phyloP scores from a whole-genome alignment of 2,329 filamentous ascomycete genomes.

The Colletotrichum godetiae region DNA sequence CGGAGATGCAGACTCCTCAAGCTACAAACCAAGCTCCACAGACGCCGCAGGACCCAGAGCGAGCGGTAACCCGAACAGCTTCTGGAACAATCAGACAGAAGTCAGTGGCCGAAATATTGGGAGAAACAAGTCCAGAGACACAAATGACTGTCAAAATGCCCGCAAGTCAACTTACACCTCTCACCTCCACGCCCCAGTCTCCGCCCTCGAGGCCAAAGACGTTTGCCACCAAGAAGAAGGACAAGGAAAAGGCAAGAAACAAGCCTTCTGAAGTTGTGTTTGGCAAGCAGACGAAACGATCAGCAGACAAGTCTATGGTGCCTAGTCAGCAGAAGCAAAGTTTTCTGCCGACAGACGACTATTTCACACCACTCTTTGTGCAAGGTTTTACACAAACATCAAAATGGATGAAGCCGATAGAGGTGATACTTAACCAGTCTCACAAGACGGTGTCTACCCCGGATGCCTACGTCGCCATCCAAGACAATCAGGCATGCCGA shows the following conservation, averaged over 20 bases:
- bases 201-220: conserved; percentile 46
- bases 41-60: conserved; percentile 45
- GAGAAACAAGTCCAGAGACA: conserved; percentile 54
- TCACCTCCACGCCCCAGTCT: conserved; percentile 58
- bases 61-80: conserved; percentile 76
- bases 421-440: conserved; percentile 82
- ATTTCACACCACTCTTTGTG: conserved; percentile 72
- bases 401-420: conserved; percentile 71
- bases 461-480: conserved; percentile 84
- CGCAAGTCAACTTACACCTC: conserved; percentile 51
- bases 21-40: conserved; percentile 38
- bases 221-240: conserved; percentile 57
- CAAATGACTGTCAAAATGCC: conserved; percentile 42
- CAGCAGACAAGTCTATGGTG: conserved; percentile 59
- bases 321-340: conserved; percentile 53
- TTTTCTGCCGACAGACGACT: conserved; percentile 67
- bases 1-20: conserved; percentile 32
- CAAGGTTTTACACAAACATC: conserved; percentile 66
- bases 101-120: conserved; percentile 78
- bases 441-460: conserved; percentile 91
- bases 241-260: conserved; percentile 69
- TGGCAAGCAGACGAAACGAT: conserved; percentile 70
- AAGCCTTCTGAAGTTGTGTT: conserved; percentile 83
- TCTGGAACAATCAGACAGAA: conserved; percentile 78
- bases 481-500: conserved; percentile 88